Base-by-base conservation (phyloP, 75 land plant species). In the Pinus albicaulis region DNA sequence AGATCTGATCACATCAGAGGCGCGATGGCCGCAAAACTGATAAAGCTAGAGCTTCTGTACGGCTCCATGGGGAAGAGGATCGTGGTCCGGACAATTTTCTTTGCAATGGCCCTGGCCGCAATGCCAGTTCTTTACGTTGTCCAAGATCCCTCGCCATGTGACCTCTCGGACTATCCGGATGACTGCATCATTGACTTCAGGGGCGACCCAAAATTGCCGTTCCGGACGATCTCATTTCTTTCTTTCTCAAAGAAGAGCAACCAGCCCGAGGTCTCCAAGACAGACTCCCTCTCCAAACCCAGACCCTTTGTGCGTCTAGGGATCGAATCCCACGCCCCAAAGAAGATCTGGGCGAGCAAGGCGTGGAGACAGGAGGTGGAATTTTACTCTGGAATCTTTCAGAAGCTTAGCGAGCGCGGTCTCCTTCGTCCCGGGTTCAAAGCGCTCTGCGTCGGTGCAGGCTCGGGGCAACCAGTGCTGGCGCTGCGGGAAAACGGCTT, bases 391-490 rank as follows among this genome's bases (percentile, higher is more conserved):
- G 52, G 24, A 2, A 72, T 56, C 3, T 52, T 75, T 57, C 55
- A 17, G 13, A 56, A 80, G 5, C 52, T 80, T 31, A 52, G 55
- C 7, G 38, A 60, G 14, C 55, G 28, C 22, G 57, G 78, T 55
- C 24, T 77, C 70, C 70, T 80, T 38, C 55, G 12, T 8, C 57
- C 66, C 16, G 76, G 76, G 4, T 41, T 58, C 56, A 75, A 57
- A 52, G 56, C 64, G 41, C 69, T 80, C 70, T 74, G 56, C 71
- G 28, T 80, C 20, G 77, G 77, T 14, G 25, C 28, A 13, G 77
- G 57, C 24, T 11, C 77, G 23, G 56, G 26, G 14, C 41, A 25
- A 13, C 36, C 61, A 16, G 77, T 57, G 5, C 11, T 56, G 55
- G 78, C 78, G 3, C 3, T 76, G 59, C 22, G 24, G 56, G 23